phyloP scores from a whole-genome alignment of 768 basidiomycete species.

The Crepidotus variabilis region DNA sequence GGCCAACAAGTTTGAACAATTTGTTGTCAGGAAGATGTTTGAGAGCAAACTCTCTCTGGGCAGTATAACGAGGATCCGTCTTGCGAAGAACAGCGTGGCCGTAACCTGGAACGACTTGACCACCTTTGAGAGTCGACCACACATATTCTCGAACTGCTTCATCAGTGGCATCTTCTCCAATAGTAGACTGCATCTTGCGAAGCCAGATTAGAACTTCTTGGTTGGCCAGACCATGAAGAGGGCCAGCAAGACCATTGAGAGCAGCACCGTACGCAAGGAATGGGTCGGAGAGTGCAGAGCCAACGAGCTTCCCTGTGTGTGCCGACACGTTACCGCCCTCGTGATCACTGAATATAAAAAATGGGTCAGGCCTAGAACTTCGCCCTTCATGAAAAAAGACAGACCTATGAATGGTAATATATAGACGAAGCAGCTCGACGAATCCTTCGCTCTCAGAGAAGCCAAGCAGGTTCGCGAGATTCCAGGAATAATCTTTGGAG shows the following conservation, averaged over 20 bases:
- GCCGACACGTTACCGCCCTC: constrained; percentile 99
- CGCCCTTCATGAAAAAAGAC: neutral
- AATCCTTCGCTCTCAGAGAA: constrained; percentile 86
- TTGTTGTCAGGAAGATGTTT: constrained; percentile 85
- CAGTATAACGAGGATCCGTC: constrained; percentile 90
- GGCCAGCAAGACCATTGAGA: constrained; percentile 94
- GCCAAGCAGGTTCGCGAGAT: constrained; percentile 87
- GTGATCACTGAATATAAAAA: constrained; percentile 61
- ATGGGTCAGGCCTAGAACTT: constrained; percentile 3
- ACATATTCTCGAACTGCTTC: constrained; percentile 91
- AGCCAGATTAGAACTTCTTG: constrained; percentile 97
- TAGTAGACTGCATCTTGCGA: constrained; percentile 85
- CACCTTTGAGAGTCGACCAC: constrained; percentile 90
- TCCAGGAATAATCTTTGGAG: constrained; percentile 84
- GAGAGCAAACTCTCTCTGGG: constrained; percentile 85
- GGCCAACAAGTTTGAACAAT: constrained; percentile 90
- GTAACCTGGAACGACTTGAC: constrained; percentile 93
- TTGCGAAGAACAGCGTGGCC: constrained; percentile 86
- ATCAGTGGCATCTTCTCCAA: constrained; percentile 83
- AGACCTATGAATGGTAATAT: constrained; percentile 94
- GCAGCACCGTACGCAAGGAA: constrained; percentile 94
- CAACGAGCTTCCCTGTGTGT: constrained; percentile 89
- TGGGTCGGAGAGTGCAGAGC: constrained; percentile 94
- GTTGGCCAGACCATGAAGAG: constrained; percentile 95
- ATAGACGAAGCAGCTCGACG: constrained; percentile 91